Evolutionary conservation across 768 basidiomycete genomes (phyloP).

Genomic region (Agaricus blazei): DNA sequence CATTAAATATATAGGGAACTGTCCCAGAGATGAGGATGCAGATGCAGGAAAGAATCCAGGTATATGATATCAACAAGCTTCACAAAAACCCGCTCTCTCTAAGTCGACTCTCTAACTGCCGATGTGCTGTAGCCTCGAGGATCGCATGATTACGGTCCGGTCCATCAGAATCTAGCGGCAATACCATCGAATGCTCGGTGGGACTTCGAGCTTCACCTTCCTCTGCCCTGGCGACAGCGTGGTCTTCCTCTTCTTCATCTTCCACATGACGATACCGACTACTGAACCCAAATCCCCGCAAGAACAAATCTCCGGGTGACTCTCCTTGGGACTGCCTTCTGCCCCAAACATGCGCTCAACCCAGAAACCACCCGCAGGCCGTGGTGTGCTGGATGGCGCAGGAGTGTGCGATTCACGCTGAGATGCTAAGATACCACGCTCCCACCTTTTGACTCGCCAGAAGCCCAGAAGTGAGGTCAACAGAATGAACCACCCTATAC

Average conservation of each 20-base stretch:
- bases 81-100: slow-evolving; percentile 61
- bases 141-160: slow-evolving; percentile 39
- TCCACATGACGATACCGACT: slow-evolving; percentile 18
- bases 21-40: not conserved
- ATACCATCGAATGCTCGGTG: slow-evolving; percentile 30
- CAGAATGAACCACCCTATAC: slow-evolving; percentile 39
- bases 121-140: slow-evolving; percentile 41
- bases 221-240: slow-evolving; percentile 20
- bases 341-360: slow-evolving; percentile 37
- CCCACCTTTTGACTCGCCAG: slow-evolving; percentile 90
- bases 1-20: not conserved
- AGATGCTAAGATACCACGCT: slow-evolving; percentile 65
- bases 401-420: slow-evolving; percentile 29
- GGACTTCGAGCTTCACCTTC: slow-evolving; percentile 18
- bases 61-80: slow-evolving; percentile 1
- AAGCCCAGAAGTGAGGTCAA: slow-evolving; percentile 88
- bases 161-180: slow-evolving; percentile 29
- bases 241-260: slow-evolving; percentile 21
- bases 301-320: slow-evolving; percentile 35
- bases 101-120: slow-evolving; percentile 52
- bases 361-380: slow-evolving; percentile 26
- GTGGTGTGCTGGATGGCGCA: slow-evolving; percentile 11
- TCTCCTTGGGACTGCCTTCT: slow-evolving; percentile 33
- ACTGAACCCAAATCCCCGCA: slow-evolving; percentile 39
- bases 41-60: not conserved